Evolutionary conservation across 768 basidiomycete species (phyloP).

Genomic region (Collybia sordida): DNA sequence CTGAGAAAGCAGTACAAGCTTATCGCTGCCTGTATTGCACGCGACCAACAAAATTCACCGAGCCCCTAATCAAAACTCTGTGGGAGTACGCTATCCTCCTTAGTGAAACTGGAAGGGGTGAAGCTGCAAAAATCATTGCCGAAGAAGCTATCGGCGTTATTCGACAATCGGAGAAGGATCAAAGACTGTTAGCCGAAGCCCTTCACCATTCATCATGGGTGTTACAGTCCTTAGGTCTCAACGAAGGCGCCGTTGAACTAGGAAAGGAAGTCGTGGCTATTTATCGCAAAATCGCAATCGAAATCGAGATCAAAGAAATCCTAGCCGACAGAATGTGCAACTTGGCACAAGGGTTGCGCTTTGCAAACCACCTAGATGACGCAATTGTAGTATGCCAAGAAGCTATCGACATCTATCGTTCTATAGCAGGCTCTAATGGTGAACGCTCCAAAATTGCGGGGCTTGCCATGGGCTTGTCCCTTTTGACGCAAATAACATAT

Average conservation of each 20-base stretch:
- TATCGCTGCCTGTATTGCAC: constrained; percentile 2
- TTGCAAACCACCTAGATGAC: constrained; percentile 4
- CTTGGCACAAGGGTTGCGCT: constrained; percentile 3
- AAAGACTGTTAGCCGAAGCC: constrained; percentile 8
- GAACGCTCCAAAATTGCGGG: background rate
- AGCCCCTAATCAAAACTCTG: constrained; percentile 4
- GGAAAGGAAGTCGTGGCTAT: constrained; percentile 11
- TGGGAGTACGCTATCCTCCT: constrained; percentile 12
- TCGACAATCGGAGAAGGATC: constrained; percentile 5
- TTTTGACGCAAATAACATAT: constrained; percentile 4
- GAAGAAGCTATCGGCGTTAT: constrained; percentile 9
- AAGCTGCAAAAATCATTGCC: constrained; percentile 4
- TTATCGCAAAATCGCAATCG: constrained; percentile 4
- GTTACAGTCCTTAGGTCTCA: constrained; percentile 2
- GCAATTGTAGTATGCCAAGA: constrained; percentile 8
- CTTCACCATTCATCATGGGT: constrained; percentile 5
- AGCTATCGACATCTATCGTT: constrained; percentile 10
- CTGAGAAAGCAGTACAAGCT: constrained; percentile 6
- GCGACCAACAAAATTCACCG: constrained; percentile 3
- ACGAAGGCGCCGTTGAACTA: constrained; percentile 7
- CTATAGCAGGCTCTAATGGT: background rate
- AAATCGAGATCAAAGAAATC: background rate
- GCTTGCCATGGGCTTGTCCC: constrained; percentile 1
- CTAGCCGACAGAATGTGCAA: constrained; percentile 8
- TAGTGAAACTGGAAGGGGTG: background rate